These are phyloP conservation scores for Helianthus tuberosus DNA, from an alignment of 129 eudicot genomes.

Conservation along the genomic window DNA sequence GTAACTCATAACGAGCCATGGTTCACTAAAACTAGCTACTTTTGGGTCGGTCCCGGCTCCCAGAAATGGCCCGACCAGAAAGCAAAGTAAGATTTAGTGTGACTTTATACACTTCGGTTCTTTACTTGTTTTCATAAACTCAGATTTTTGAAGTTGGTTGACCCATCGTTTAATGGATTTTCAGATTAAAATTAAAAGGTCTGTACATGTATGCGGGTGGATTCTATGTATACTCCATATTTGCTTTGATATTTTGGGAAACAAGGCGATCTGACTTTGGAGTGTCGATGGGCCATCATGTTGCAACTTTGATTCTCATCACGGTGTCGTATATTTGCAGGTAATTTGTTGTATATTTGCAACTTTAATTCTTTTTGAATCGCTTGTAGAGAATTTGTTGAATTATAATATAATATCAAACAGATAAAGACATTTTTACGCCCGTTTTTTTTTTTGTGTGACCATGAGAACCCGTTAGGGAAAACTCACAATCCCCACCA, in stretches of 20 bases:
- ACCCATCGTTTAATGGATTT: neutral
- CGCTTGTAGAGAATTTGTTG: neutral
- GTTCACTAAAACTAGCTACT: slow-evolving; percentile 49
- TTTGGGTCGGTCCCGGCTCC: slow-evolving; percentile 55
- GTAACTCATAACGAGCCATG: slow-evolving; percentile 53
- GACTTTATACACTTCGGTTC: slow-evolving; percentile 9
- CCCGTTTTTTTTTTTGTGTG: neutral
- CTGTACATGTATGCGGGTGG: slow-evolving; percentile 60
- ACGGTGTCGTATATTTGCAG: slow-evolving; percentile 47
- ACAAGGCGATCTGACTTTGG: slow-evolving; percentile 61
- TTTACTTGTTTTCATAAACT: slow-evolving; percentile 10
- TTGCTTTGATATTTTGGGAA: slow-evolving; percentile 68
- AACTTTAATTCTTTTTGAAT: slow-evolving; percentile 33
- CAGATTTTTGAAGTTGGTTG: neutral
- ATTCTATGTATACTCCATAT: slow-evolving; percentile 56
- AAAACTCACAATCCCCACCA: neutral
- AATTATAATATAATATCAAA: neutral
- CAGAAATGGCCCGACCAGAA: slow-evolving; percentile 57
- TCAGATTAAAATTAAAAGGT: slow-evolving; percentile 57
- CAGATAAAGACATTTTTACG: neutral
- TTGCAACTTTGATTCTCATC: slow-evolving; percentile 51
- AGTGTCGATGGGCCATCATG: slow-evolving; percentile 60
- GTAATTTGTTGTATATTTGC: too few relatives aligned
- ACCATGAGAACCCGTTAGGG: neutral
- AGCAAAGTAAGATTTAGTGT: slow-evolving; percentile 42